Base-by-base conservation (phyloP, 176 grass and related monocot genomes). In the Ananas comosus region DNA sequence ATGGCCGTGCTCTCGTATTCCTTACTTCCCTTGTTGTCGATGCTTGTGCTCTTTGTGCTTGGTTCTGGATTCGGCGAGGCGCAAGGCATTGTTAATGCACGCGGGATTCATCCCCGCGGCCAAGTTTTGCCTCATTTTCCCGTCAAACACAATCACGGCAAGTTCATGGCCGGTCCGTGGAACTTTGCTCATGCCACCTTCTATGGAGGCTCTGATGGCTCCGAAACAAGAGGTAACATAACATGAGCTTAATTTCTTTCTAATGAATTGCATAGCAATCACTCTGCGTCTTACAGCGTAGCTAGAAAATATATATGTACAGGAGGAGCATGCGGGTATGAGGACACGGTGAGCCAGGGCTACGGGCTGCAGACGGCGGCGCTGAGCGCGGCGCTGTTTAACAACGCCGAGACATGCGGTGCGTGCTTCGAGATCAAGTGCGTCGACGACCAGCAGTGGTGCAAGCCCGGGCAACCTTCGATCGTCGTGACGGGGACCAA, bases 361-460 rank as follows among this genome's bases (percentile, higher is more conserved):
- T 96, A 96, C 56, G 88, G 92, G 33, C 48, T 91, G 72, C 68
- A 89, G 82, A 96, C 85, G 17, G 88, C 67, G 51, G 92, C 88
- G 3, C 79, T 96, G 76, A 96, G 92, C 88, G 22, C 76, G 18
- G 75, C 28, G 54, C 70, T 96, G 47, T 91, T 79, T 81, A 81
- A 80, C 73, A 56, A 25, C 23, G 88, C 85, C 13, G 75, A 67
- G 53, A 74, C 76, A 3, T 96, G 92, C 76, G 92, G 86, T 13
- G 78, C 83, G 1, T 91, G 92, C 85, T 96, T 86, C 72, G 83
- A 96, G 85, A 79, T 96, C 53, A 63, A 71, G 67, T 96, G 88
- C 77, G 66, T 74, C 2, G 83, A 89, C 51, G 80, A 82, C 78
- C 83, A 75, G 27, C 57, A 17, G 66, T 81, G 86, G 67, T 92